Conservation (phyloP, 768 basidiomycete genomes). For the Leucocoprinus birnbaumii region DNA sequence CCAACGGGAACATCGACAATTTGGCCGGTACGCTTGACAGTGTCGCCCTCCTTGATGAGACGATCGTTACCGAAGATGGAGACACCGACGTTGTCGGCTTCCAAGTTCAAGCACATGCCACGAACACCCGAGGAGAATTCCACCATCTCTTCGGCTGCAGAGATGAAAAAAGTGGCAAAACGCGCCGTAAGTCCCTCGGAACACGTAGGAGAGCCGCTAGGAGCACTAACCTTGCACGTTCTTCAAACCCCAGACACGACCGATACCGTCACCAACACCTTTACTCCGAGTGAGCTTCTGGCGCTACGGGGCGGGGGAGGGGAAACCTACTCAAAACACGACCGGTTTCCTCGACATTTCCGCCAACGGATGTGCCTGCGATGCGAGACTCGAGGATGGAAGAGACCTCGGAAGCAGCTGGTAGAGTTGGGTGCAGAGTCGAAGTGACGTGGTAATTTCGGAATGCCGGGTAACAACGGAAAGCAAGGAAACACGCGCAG, state of each 20-base stretch:
- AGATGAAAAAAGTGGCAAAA: conserved; percentile 13
- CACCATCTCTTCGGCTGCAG: conserved; percentile 98
- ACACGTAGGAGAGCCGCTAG: conserved; percentile 14
- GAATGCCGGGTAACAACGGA: conserved; percentile 18
- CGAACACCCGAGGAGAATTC: conserved; percentile 99
- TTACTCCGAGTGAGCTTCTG: conserved; percentile 21
- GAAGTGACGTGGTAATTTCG: conserved; percentile 33
- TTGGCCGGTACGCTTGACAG: conserved; percentile 99
- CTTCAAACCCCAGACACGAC: conserved; percentile 97
- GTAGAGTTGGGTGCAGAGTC: conserved; percentile 25
- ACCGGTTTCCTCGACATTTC: conserved; percentile 98
- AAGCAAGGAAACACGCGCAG: conserved; percentile 20
- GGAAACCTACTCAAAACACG: conserved; percentile 87
- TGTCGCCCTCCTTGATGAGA: conserved; percentile 99
- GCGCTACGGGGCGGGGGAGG: background rate
- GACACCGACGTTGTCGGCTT: conserved; percentile 99
- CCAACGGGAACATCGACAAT: conserved; percentile 99
- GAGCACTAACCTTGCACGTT: conserved; percentile 86
- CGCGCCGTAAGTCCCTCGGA: conserved; percentile 17
- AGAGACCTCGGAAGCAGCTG: conserved; percentile 96
- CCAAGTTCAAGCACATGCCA: conserved; percentile 99
- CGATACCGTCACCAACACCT: conserved; percentile 99
- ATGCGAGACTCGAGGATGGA: conserved; percentile 99
- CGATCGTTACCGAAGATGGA: conserved; percentile 99
- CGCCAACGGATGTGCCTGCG: conserved; percentile 84